Evolutionary conservation across 129 eudicot genomes (phyloP), one percentile per base, ranked within the genome.

Genomic region (Centrapalus pauciflorus): DNA sequence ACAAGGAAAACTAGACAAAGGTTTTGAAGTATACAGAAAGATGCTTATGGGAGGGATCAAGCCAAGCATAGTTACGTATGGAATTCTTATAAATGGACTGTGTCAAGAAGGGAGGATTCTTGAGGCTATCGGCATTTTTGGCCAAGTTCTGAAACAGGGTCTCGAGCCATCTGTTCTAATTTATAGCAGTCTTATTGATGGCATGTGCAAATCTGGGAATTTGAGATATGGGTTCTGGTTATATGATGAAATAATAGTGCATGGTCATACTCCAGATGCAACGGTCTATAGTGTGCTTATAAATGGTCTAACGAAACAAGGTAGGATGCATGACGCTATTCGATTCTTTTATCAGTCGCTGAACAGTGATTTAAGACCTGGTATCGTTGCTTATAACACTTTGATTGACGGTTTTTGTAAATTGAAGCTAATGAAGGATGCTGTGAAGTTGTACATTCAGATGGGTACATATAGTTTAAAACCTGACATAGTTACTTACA

Each of bases 361-460:
- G 25, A 73, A 71, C 54, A 57, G 21, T 56, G 84, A 80, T 68
- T n/a, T 71, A 25, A 43, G 7, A 24, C 85, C 83, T 33, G 72
- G 69, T 71, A 54, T 79, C 16, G 25, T 66, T 70, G 51, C 73
- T 61, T 81, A 73, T 63, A 87, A 87, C 67, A 64, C 76, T 37
- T 76, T 87, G 66, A 70, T 87, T 13, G 75, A 87, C 68, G 88
- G 90, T 40, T 82, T 71, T 7, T 81, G 84, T 82, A 76, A 77
- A 87, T 76, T 67, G 64, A 76, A 74, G 63, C 75, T 13, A 40
- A 70, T 74, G 43, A 72, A 73, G 45, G 72, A 73, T 37, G 81
- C 75, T 26, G 60, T 84, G 38, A 84, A 81, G 62, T 59, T 87
- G 57, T 87, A 79, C 66, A 73, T 20, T 8, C 80, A 56, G 16